Evolutionary conservation across 768 basidiomycete genomes (phyloP).

Genomic region (Boletus rex-veris): DNA sequence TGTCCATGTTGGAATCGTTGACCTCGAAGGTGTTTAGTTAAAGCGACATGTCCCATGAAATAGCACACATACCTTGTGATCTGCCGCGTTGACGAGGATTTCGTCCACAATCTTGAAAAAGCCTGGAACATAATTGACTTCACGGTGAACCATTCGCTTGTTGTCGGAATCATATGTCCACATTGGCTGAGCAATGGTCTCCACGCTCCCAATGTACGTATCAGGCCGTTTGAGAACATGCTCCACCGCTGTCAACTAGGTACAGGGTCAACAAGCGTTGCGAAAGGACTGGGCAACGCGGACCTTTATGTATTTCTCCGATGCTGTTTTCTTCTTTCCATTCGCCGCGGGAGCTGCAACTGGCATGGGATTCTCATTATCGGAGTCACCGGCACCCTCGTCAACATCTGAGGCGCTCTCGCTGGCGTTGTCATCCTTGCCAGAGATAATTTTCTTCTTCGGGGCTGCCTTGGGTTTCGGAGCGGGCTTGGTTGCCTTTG

Average conservation of each 20-base stretch:
- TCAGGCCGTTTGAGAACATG: constrained; percentile 91
- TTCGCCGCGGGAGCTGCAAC: constrained; percentile 28
- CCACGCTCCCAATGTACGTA: constrained; percentile 95
- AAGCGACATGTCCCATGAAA: background rate
- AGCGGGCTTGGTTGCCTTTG: constrained; percentile 39
- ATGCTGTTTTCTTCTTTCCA: constrained; percentile 80
- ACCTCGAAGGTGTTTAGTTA: constrained; percentile 50
- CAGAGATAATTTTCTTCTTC: constrained; percentile 70
- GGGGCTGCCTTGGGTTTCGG: constrained; percentile 49
- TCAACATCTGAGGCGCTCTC: constrained; percentile 44
- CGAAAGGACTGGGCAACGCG: constrained; percentile 12
- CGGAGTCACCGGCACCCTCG: constrained; percentile 35
- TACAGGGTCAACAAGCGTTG: background rate
- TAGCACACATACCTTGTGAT: constrained; percentile 80
- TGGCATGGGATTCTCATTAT: constrained; percentile 36
- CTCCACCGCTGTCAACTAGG: constrained; percentile 88
- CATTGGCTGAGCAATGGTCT: constrained; percentile 80
- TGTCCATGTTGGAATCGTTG: constrained; percentile 89
- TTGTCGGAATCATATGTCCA: constrained; percentile 89
- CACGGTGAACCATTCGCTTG: constrained; percentile 81
- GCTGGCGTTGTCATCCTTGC: constrained; percentile 63
- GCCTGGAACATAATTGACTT: constrained; percentile 89
- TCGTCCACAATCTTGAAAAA: constrained; percentile 99
- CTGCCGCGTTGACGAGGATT: constrained; percentile 97
- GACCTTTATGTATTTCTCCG: constrained; percentile 89